Conservation (phyloP, 116 monocot species). For the Trichopus zeylanicus region DNA sequence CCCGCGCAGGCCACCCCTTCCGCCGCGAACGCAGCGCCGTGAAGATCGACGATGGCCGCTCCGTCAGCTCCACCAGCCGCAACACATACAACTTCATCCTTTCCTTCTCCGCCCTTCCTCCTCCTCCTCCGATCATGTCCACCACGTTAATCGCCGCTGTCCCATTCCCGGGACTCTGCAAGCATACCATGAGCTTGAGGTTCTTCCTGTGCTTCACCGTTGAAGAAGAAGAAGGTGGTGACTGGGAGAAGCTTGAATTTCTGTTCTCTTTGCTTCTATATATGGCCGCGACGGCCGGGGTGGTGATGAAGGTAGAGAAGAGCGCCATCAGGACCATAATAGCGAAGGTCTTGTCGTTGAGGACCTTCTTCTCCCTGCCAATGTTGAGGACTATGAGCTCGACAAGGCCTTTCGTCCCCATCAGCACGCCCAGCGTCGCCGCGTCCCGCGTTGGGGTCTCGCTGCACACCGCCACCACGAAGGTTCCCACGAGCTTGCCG, state of each 20-base stretch:
- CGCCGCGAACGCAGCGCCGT: slow-evolving; percentile 41
- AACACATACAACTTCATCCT: too few relatives aligned
- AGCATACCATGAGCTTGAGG: too few relatives aligned
- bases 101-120: too few relatives aligned
- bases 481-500: slow-evolving; percentile 58
- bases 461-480: slow-evolving; percentile 42
- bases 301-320: slow-evolving; percentile 75
- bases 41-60: too few relatives aligned
- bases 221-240: slow-evolving; percentile 4
- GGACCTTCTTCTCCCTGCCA: slow-evolving; percentile 67
- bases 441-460: slow-evolving; percentile 36
- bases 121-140: too few relatives aligned
- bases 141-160: too few relatives aligned
- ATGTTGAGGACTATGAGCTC: slow-evolving; percentile 82
- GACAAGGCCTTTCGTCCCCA: slow-evolving; percentile 78
- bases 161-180: too few relatives aligned
- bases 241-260: slow-evolving; percentile 31
- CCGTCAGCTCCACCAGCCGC: too few relatives aligned
- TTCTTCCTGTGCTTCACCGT: too few relatives aligned
- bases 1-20: slow-evolving; percentile 53
- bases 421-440: slow-evolving; percentile 46
- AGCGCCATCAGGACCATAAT: slow-evolving; percentile 75
- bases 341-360: slow-evolving; percentile 57
- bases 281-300: slow-evolving; percentile 56
- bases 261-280: too few relatives aligned